Percentiles rank a stretch among this genome's conserved stretches.
phyloP scores from a whole-genome alignment of 176 grass and related monocot genomes.

The Phragmites australis region DNA sequence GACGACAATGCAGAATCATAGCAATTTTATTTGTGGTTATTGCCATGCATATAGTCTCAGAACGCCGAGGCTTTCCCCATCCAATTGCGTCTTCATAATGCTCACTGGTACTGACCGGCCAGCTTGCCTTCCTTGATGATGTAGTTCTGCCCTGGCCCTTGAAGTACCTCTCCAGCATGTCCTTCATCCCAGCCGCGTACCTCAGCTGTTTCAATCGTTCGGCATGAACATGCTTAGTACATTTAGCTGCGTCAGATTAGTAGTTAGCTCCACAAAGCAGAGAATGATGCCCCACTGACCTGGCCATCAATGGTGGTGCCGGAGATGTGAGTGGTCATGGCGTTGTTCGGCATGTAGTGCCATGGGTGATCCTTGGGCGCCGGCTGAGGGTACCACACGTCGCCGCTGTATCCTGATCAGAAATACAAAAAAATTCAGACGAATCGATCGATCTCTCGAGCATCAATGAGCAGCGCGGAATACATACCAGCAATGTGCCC shows the following conservation, averaged over 20 bases:
- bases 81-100: background rate
- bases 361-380: slow-evolving; percentile 85
- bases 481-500: slow-evolving; percentile 61
- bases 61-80: background rate
- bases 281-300: slow-evolving; percentile 27
- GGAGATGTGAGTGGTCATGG: slow-evolving; percentile 82
- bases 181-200: slow-evolving; percentile 70
- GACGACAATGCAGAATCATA: no score
- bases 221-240: background rate
- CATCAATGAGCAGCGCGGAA: background rate
- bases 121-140: slow-evolving; percentile 85
- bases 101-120: slow-evolving; percentile 67
- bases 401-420: slow-evolving; percentile 63
- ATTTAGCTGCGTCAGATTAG: background rate
- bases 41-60: background rate
- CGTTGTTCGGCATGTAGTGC: slow-evolving; percentile 86
- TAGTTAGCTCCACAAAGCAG: background rate
- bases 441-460: background rate
- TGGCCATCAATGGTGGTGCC: slow-evolving; percentile 83
- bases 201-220: slow-evolving; percentile 52
- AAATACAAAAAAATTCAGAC: background rate
- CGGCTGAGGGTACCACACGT: slow-evolving; percentile 73
- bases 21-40: slow-evolving; percentile 7
- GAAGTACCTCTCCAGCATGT: slow-evolving; percentile 85
- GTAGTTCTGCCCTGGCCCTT: slow-evolving; percentile 79